A percentile compares a stretch with the other conserved stretches of the same genome.
Evolutionary conservation across 2,329 filamentous ascomycete genomes (phyloP).

Genomic region (Aspergillus sp.): DNA sequence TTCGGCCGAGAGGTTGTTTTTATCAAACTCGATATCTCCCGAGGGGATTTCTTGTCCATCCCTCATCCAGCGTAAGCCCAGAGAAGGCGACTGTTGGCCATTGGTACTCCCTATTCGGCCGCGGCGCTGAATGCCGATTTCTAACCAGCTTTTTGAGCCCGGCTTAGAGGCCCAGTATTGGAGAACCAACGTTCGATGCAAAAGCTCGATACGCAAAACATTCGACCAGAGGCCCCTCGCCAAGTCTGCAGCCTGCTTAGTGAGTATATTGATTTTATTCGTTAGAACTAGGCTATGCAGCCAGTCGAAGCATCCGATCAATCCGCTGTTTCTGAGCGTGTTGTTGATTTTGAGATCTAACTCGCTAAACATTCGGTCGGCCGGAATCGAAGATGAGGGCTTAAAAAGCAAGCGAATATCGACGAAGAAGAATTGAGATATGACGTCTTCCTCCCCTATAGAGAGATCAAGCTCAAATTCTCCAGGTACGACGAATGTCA

Average conservation of each 20-base stretch:
- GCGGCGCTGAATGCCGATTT: slow-evolving; percentile 69
- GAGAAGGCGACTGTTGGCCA: slow-evolving; percentile 32
- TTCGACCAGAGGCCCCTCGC: slow-evolving; percentile 75
- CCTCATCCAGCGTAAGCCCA: slow-evolving; percentile 75
- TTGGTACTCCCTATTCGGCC: slow-evolving; percentile 14
- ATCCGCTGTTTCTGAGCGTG: slow-evolving; percentile 69
- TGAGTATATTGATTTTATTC: slow-evolving; percentile 83
- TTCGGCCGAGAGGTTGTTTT: slow-evolving; percentile 72
- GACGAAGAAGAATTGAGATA: slow-evolving; percentile 90
- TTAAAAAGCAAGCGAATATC: slow-evolving; percentile 84
- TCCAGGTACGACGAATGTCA: slow-evolving; percentile 78
- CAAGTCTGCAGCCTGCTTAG: slow-evolving; percentile 75
- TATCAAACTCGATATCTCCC: slow-evolving; percentile 69
- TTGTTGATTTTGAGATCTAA: slow-evolving; percentile 76
- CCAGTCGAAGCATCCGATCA: slow-evolving; percentile 81
- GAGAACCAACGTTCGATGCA: slow-evolving; percentile 81
- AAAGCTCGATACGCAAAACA: slow-evolving; percentile 73
- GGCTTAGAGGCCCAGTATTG: slow-evolving; percentile 84
- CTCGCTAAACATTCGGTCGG: slow-evolving; percentile 64
- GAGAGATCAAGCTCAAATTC: slow-evolving; percentile 95
- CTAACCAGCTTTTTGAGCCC: slow-evolving; percentile 84
- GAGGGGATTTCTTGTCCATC: slow-evolving; percentile 76
- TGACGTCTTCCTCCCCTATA: slow-evolving; percentile 81
- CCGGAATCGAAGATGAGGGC: slow-evolving; percentile 68
- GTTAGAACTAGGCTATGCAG: slow-evolving; percentile 87